A percentile compares a stretch with the other conserved stretches of the same genome.
Evolutionary conservation across 352 stramenopile species (phyloP).

Genomic region (Blastocystis sp.): DNA sequence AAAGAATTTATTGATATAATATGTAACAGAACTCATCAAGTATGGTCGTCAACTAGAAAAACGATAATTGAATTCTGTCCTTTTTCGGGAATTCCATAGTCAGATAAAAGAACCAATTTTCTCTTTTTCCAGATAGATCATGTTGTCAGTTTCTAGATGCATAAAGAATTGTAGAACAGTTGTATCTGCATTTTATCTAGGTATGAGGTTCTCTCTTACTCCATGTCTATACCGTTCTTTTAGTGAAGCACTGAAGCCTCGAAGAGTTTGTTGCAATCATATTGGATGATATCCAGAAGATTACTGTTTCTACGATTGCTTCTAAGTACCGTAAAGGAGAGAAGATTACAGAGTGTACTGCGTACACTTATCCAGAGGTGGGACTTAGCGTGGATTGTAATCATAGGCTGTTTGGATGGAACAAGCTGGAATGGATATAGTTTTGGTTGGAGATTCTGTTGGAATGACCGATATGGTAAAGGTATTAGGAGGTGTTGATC

Average conservation of each 20-base stretch:
- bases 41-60: not conserved
- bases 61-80: not conserved
- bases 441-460: slow-evolving; percentile 89
- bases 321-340: slow-evolving; percentile 83
- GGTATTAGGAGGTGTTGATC: not conserved
- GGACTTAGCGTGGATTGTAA: not conserved
- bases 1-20: slow-evolving; percentile 5
- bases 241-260: slow-evolving; percentile 3
- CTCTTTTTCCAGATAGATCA: too few species aligned
- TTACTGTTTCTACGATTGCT: slow-evolving; percentile 69
- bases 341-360: slow-evolving; percentile 97
- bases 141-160: too few species aligned
- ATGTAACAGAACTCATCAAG: not conserved
- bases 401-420: slow-evolving; percentile 85
- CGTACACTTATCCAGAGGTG: slow-evolving; percentile 86
- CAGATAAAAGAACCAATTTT: not conserved
- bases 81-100: not conserved
- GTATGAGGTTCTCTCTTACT: not conserved
- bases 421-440: slow-evolving; percentile 89
- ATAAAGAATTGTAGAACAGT: too few species aligned
- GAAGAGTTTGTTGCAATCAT: not conserved
- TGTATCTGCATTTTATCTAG: not conserved
- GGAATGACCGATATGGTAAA: slow-evolving; percentile 90
- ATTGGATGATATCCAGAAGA: slow-evolving; percentile 54
- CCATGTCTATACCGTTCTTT: not conserved